Evolutionary conservation across 176 grass and related monocot genomes (phyloP).

Genomic region (Dendrocalamus sinicus): DNA sequence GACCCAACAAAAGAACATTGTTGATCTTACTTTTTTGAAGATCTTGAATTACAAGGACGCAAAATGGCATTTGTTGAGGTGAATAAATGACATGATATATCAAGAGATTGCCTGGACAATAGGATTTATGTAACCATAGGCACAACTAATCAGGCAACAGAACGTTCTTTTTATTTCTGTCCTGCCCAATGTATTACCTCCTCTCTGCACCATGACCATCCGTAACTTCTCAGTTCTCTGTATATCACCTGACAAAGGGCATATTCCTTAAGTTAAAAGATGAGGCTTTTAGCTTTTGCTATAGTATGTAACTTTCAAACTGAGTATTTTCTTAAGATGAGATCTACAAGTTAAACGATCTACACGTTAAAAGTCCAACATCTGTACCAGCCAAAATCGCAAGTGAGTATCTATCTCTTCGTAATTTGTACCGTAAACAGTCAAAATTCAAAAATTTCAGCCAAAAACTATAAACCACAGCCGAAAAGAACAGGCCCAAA

Average conservation of each 20-base stretch:
- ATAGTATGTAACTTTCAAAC: too few relatives aligned
- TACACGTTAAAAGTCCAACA: too few relatives aligned
- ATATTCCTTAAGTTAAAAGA: too few relatives aligned
- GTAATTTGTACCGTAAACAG: too few relatives aligned
- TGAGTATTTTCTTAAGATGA: too few relatives aligned
- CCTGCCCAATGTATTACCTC: not conserved
- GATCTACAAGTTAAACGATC: too few relatives aligned
- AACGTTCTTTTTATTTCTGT: not conserved
- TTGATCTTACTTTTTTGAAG: slow-evolving; percentile 39
- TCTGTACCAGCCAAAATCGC: too few relatives aligned
- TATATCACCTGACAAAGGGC: not conserved
- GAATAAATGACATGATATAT: slow-evolving; percentile 17
- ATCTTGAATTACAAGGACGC: slow-evolving; percentile 25
- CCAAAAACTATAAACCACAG: too few relatives aligned
- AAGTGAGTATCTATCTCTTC: too few relatives aligned
- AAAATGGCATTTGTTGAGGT: slow-evolving; percentile 1
- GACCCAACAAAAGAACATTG: not conserved
- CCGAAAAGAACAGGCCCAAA: too few relatives aligned
- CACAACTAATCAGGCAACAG: slow-evolving; percentile 22
- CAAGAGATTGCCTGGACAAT: slow-evolving; percentile 5
- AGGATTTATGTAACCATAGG: slow-evolving; percentile 5
- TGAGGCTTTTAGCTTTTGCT: too few relatives aligned
- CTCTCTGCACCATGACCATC: slow-evolving; percentile 19
- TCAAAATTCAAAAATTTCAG: too few relatives aligned
- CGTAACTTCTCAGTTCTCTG: not conserved